Base-by-base conservation (phyloP, 2,329 filamentous ascomycete species). In the Phoma sp. region DNA sequence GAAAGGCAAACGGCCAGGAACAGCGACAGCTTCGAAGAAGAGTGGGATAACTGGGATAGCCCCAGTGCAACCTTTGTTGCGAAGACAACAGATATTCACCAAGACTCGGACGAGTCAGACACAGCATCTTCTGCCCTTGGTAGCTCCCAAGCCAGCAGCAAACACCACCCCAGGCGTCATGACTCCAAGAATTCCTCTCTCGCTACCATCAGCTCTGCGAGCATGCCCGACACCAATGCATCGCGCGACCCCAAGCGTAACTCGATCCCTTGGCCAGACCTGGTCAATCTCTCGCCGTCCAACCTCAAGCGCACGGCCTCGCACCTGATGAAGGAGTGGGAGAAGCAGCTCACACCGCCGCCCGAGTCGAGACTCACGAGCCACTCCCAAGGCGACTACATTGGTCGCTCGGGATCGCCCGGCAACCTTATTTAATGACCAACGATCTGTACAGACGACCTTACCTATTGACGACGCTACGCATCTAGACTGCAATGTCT, bases 311-410 rank as follows among this genome's bases (percentile, higher is more conserved):
- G 87, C 33, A 94, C 91, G 0, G 91, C 93, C n/a, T 90, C 88
- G 32, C 90, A 89, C 59, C 81, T 96, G 53, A 92, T 97, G 86
- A 89, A 88, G 61, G 92, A 96, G 71, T 96, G 92, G 91, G 94
- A 98, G 78, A 91, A 87, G 74, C 90, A 85, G 62, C 78, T 93
- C 13, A 86, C 84, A 2, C 81, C 85, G 7, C 70, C 73, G 7
- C 68, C 73, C 2, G 71, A 75, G 62, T 69, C 72, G 17, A 58
- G 72, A 39, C 63, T 65, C 24, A 47, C 65, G 7, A 69, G 60
- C 49, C 71, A 73, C 49, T 63, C 68, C 17, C 70, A 68, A 45
- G 73, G 72, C 33, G 73, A 75, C 51, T 75, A 74, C 61, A 65
- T 75, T 51, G 71, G 71, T 15, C 67, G 68, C 54, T 68, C 70